Percentiles rank a stretch among this genome's conserved stretches.
Conservation (phyloP, 192 early-diverging fungal genomes). For the Coemansia sp. region DNA sequence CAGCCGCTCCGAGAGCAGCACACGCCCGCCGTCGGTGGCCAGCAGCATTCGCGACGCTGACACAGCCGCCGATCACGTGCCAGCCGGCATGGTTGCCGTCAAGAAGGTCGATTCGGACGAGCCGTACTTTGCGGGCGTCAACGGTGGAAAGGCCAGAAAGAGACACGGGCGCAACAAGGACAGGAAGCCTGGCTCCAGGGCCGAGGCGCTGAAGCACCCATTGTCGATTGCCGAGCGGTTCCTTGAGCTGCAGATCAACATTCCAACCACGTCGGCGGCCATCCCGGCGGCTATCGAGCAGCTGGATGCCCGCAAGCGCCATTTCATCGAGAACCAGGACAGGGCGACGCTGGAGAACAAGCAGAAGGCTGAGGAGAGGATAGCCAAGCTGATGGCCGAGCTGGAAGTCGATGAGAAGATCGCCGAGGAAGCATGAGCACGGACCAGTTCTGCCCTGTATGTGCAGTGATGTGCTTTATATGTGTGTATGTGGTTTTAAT, state of each 20-base stretch:
- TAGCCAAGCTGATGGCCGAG: slow-evolving; percentile 68
- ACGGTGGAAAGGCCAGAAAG: slow-evolving; percentile 57
- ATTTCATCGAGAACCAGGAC: slow-evolving; percentile 77
- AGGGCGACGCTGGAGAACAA: slow-evolving; percentile 82
- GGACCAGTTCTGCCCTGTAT: too few relatives aligned
- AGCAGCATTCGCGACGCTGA: slow-evolving; percentile 61
- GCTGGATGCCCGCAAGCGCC: slow-evolving; percentile 67
- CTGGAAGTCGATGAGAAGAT: slow-evolving; percentile 56
- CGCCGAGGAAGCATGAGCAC: slow-evolving; percentile 11
- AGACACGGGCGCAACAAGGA: slow-evolving; percentile 63
- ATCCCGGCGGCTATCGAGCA: slow-evolving; percentile 70
- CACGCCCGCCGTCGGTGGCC: slow-evolving; percentile 40
- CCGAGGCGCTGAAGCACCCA: slow-evolving; percentile 66
- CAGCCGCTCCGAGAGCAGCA: slow-evolving; percentile 34
- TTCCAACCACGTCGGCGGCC: slow-evolving; percentile 71
- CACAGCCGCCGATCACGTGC: slow-evolving; percentile 57
- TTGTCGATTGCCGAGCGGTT: slow-evolving; percentile 80
- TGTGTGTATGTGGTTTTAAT: not conserved
- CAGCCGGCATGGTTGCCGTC: slow-evolving; percentile 73
- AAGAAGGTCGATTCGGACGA: slow-evolving; percentile 79
- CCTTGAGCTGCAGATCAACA: slow-evolving; percentile 72
- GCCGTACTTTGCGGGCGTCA: slow-evolving; percentile 68
- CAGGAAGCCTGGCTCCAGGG: slow-evolving; percentile 50
- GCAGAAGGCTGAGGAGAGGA: slow-evolving; percentile 81
- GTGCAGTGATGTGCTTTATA: not conserved